Percentiles rank a stretch among this genome's conserved stretches.
Evolutionary conservation across 2,329 filamentous ascomycete species (phyloP).

Genomic region (Cyclaneusma minus): DNA sequence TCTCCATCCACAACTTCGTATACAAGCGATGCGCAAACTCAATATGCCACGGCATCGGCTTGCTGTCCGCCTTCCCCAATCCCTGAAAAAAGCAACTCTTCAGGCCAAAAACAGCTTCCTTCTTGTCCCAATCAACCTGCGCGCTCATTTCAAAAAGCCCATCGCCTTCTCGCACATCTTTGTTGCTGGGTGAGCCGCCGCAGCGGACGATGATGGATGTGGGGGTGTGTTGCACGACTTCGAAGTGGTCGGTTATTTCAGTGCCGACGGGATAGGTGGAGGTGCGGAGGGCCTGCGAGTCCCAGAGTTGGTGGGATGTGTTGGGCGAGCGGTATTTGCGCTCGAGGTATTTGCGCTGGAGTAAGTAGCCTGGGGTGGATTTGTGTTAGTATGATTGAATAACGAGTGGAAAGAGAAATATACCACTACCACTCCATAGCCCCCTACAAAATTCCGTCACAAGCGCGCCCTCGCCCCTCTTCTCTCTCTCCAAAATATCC

Average conservation of each 20-base stretch:
- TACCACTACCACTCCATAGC: conserved; percentile 50
- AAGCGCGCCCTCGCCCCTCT: conserved; percentile 42
- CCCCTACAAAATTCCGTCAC: conserved; percentile 52
- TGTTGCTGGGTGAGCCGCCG: conserved; percentile 46
- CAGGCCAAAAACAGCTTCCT: conserved; percentile 44
- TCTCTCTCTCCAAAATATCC: conserved; percentile 45
- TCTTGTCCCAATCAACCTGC: conserved; percentile 41
- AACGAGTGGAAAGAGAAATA: too few species aligned
- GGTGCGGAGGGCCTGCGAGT: conserved; percentile 32
- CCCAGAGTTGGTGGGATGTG: conserved; percentile 47
- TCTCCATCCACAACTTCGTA: conserved; percentile 40
- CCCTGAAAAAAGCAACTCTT: conserved; percentile 48
- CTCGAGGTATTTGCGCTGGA: conserved; percentile 41
- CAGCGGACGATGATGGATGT: conserved; percentile 46
- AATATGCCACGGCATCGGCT: conserved; percentile 28
- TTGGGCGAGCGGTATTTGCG: conserved; percentile 40
- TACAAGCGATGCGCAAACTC: conserved; percentile 38
- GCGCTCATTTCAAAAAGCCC: conserved; percentile 52
- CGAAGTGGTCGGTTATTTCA: conserved; percentile 54
- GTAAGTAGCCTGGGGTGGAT: conserved; percentile 30
- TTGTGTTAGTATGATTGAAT: too few species aligned
- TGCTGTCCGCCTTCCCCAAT: conserved; percentile 22
- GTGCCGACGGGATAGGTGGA: conserved; percentile 47
- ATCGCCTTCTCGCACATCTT: conserved; percentile 39
- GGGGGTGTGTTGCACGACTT: conserved; percentile 49